These are phyloP conservation scores for Zea mays DNA, from an alignment of 176 grass and related monocot genomes.

Conservation along the genomic window DNA sequence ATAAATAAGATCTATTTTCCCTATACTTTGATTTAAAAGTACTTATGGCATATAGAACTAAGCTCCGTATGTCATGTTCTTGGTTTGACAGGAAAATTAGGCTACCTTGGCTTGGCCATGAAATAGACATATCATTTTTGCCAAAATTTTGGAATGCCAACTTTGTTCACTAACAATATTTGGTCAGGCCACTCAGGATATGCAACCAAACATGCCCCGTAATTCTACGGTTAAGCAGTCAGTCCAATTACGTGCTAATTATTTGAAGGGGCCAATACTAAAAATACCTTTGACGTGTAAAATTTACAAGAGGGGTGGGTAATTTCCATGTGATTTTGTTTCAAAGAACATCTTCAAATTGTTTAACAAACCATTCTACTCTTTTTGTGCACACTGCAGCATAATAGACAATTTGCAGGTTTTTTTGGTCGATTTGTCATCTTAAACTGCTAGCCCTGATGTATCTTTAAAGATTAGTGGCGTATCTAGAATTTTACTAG, in stretches of 20 bases:
- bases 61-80: background rate
- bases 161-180: background rate
- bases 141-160: background rate
- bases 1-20: background rate
- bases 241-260: conserved; percentile 4
- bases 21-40: background rate
- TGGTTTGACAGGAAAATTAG: background rate
- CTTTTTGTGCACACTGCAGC: background rate
- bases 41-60: background rate
- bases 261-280: background rate
- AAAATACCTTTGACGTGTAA: background rate
- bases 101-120: background rate
- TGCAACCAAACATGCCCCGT: background rate
- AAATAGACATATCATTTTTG: background rate
- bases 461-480: background rate
- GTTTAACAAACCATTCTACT: background rate
- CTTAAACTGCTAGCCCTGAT: background rate
- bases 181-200: background rate
- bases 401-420: background rate
- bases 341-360: background rate
- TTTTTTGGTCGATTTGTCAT: conserved; percentile 1
- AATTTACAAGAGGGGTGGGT: background rate
- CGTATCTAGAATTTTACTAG: too few relatives aligned
- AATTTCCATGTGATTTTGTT: background rate
- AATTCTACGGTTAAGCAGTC: conserved; percentile 12